Evolutionary conservation across 108 stramenopile species (phyloP).

Genomic region (Conticribra weissflogii): DNA sequence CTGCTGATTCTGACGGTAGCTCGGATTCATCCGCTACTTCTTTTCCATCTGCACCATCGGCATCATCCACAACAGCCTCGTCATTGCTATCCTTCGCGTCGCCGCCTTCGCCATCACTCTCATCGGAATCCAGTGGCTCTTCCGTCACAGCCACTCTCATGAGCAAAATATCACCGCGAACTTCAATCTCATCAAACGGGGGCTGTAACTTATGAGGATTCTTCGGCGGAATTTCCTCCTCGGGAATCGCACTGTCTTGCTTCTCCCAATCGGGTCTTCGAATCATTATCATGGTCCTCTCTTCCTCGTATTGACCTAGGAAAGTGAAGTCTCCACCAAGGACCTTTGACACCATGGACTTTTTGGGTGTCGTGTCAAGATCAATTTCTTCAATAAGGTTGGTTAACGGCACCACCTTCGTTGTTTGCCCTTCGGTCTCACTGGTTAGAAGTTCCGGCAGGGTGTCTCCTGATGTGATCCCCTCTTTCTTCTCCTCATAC

Average conservation of each 20-base stretch:
- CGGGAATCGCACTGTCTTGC: conserved; percentile 29
- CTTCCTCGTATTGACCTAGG: conserved; percentile 85
- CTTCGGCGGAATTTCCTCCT: conserved; percentile 38
- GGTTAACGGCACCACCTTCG: conserved; percentile 20
- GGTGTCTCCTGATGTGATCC: conserved; percentile 4
- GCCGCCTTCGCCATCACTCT: neutral
- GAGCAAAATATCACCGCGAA: conserved; percentile 80
- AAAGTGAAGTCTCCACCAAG: conserved; percentile 86
- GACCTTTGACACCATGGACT: conserved; percentile 57
- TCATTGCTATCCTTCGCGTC: conserved; percentile 18
- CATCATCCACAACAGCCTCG: conserved; percentile 6
- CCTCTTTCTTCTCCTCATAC: conserved; percentile 1
- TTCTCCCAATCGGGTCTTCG: conserved; percentile 49
- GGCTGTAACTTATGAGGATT: conserved; percentile 85
- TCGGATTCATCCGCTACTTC: neutral
- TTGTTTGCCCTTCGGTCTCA: conserved; percentile 14
- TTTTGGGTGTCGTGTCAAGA: conserved; percentile 85
- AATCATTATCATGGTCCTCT: conserved; percentile 81
- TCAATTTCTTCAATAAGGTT: conserved; percentile 69
- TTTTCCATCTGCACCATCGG: neutral
- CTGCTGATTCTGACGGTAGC: neutral
- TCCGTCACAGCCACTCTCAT: conserved; percentile 77
- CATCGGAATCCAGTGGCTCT: conserved; percentile 55
- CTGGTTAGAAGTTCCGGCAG: neutral
- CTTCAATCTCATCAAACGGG: conserved; percentile 65